phyloP scores from a whole-genome alignment of 2,329 filamentous ascomycete species.

The Ascochyta lentis region DNA sequence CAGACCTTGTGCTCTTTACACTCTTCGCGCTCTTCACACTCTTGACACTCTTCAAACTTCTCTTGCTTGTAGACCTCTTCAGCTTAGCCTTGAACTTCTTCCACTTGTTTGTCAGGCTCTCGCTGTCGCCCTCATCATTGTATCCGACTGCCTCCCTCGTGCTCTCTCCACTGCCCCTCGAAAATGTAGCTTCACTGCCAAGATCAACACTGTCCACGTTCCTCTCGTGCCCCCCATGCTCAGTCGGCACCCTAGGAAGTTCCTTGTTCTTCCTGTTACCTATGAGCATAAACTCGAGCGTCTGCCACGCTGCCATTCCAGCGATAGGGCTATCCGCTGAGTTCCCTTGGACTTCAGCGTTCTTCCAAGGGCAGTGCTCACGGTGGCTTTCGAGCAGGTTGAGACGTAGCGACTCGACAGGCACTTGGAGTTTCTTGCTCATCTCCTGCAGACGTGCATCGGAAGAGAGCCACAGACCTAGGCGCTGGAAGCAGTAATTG shows the following conservation, averaged over 20 bases:
- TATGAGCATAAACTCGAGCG: constrained; percentile 43
- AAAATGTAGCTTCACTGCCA: constrained; percentile 28
- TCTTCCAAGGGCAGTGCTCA: constrained; percentile 52
- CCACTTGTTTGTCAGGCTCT: constrained; percentile 42
- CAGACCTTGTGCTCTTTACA: constrained; percentile 21
- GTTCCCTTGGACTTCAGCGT: constrained; percentile 43
- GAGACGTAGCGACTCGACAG: constrained; percentile 40
- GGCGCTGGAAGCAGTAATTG: constrained; percentile 81
- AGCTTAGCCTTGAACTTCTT: constrained; percentile 46
- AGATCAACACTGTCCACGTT: constrained; percentile 35
- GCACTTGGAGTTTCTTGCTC: constrained; percentile 40
- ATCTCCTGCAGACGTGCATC: constrained; percentile 41
- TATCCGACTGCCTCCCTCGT: constrained; percentile 2
- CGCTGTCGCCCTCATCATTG: constrained; percentile 21
- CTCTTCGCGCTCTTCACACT: constrained; percentile 43
- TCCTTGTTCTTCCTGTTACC: constrained; percentile 4
- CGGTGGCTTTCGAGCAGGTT: constrained; percentile 49
- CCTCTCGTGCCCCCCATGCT: constrained; percentile 8
- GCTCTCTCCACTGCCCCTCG: constrained; percentile 13
- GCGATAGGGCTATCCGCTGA: constrained; percentile 38
- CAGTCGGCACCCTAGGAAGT: background rate
- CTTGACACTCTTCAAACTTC: constrained; percentile 43
- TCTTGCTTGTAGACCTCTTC: constrained; percentile 42
- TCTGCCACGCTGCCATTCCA: constrained; percentile 46
- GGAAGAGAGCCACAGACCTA: constrained; percentile 90